Base-by-base conservation (phyloP, 2,329 filamentous ascomycete species). In the Calonectria ilicicola region DNA sequence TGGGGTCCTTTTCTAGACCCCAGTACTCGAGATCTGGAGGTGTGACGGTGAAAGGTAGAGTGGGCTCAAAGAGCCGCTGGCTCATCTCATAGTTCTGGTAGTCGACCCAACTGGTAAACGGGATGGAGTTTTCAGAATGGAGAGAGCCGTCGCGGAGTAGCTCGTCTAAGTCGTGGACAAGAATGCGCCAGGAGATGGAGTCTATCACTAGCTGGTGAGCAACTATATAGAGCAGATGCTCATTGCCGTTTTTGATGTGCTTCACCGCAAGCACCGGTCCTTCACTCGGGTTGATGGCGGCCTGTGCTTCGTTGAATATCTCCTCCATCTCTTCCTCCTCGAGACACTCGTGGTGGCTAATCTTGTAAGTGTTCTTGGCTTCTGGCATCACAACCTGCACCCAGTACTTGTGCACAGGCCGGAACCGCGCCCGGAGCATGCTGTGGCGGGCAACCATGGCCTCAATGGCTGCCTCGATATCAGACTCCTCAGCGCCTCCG, bases 131-230 rank as follows among this genome's bases (percentile, higher is more conserved):
- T 9, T 85, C 82, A 0, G 88, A 88, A 5, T 84, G 73, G 0
- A 89, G 79, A 51, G 82, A 85, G 3, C 87, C 87, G 27, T 83
- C 82, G 19, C 82, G 83, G 0, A 90, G 80, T 1, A 90, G 77
- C 70, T 88, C 86, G 62, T 90, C 87, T 26, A 90, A 75, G 63
- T 90, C 89, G 19, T 86, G 83, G 5, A 87, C 81, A 23, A 90
- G 84, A 65, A 89, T 83, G 17, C 85, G 83, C 89, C 88, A 90
- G 0, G 88, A 90, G 8, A 83, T 83, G 12, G 87, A 77, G 66
- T 90, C 89, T 15, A 89, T 84, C 1, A 87, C 87, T 4, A 90
- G 83, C 62, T 89, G 88, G 71, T 90, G 89, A 0, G 88, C 87
- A 0, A 85, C 83, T 12, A 90, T 79, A 72, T 87, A 89, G 2